Conservation (phyloP, 495 filamentous ascomycete species). For the Xylaria longipes region DNA sequence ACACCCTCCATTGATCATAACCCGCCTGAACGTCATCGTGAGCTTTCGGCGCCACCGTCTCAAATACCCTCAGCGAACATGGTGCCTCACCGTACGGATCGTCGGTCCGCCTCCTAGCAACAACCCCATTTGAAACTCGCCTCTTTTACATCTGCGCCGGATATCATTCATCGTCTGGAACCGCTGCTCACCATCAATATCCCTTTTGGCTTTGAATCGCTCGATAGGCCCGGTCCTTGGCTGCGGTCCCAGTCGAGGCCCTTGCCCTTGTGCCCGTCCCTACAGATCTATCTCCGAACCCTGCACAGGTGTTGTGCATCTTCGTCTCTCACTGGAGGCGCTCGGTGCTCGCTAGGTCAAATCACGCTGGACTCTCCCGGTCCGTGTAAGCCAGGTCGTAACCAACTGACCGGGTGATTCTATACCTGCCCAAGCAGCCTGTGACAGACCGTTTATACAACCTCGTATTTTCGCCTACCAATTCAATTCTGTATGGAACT, state of each 20-base stretch:
- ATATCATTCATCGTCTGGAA: background rate
- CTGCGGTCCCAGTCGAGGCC: background rate
- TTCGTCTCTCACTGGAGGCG: background rate
- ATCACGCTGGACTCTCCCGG: background rate
- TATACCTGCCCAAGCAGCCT: background rate
- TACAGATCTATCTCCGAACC: background rate
- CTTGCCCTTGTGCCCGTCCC: background rate
- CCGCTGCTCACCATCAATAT: background rate
- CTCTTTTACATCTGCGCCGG: background rate
- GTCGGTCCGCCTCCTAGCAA: conserved; percentile 13
- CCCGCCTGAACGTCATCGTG: conserved; percentile 27
- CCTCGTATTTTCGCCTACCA: background rate
- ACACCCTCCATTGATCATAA: conserved; percentile 15
- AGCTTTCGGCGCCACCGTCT: conserved; percentile 10
- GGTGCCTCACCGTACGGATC: background rate
- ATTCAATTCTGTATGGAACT: background rate
- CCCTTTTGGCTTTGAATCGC: background rate
- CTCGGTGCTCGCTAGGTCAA: background rate
- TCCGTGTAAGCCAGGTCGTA: background rate
- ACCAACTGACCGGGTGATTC: background rate
- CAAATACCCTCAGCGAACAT: conserved; percentile 5
- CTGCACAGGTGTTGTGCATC: background rate
- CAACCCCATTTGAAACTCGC: background rate
- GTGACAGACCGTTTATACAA: conserved; percentile 1
- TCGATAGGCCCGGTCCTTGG: background rate